These are phyloP conservation scores for Clavispora phyllophila DNA, from an alignment of 805 yeast species.

Conservation along the genomic window DNA sequence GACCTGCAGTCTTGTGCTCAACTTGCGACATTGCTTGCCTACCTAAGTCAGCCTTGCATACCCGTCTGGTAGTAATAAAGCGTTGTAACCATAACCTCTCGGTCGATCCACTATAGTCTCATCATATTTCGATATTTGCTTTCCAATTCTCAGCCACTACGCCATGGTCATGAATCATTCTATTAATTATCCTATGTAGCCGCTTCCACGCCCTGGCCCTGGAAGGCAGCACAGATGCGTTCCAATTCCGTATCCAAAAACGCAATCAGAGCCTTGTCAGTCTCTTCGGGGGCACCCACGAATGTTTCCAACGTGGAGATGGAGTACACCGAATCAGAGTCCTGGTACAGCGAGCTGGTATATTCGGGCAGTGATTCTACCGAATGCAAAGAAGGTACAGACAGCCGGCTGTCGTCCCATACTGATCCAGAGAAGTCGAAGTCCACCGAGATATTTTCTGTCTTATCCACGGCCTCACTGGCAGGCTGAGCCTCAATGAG, in stretches of 20 bases:
- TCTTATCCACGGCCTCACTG: too few relatives aligned
- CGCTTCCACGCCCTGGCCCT: not conserved
- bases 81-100: too few relatives aligned
- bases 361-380: conserved; percentile 2
- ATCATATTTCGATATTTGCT: too few relatives aligned
- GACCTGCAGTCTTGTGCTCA: too few relatives aligned
- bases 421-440: conserved; percentile 5
- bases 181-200: not conserved
- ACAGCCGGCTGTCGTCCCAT: not conserved
- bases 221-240: conserved; percentile 10
- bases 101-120: too few relatives aligned
- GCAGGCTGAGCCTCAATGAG: too few relatives aligned
- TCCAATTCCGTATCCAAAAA: conserved; percentile 11
- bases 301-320: conserved; percentile 29
- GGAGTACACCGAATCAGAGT: conserved; percentile 20
- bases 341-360: conserved; percentile 10
- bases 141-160: too few relatives aligned
- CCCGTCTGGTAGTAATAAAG: too few relatives aligned
- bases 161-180: not conserved
- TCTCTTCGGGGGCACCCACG: conserved; percentile 8
- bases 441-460: not conserved
- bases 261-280: conserved; percentile 6
- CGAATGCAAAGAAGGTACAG: not conserved
- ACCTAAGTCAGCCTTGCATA: too few relatives aligned
- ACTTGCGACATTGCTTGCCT: too few relatives aligned